Percentiles rank a stretch among this genome's conserved stretches.
These are phyloP conservation scores for Klebsormidium nitens DNA, from an alignment of 139 green algal genomes.

Conservation along the genomic window DNA sequence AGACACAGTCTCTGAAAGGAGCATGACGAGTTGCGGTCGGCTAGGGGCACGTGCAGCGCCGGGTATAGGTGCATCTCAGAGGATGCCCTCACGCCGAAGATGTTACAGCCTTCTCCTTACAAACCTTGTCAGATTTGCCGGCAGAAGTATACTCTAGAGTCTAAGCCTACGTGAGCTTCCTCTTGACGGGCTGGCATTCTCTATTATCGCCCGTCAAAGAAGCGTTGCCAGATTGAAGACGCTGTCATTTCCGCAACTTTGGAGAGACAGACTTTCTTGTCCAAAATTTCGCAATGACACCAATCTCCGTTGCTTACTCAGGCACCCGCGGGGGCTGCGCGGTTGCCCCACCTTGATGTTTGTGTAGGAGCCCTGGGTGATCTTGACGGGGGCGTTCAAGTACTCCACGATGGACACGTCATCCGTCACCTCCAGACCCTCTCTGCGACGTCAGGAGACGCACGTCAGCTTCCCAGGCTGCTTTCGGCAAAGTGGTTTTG, in stretches of 20 bases:
- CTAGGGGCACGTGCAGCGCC: too few relatives aligned
- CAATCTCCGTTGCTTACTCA: background rate
- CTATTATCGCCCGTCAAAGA: background rate
- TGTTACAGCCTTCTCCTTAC: too few relatives aligned
- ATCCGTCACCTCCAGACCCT: conserved; percentile 90
- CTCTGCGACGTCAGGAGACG: background rate
- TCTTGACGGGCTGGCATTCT: background rate
- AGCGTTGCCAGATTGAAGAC: background rate
- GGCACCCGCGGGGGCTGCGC: background rate
- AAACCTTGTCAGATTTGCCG: too few relatives aligned
- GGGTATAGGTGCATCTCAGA: too few relatives aligned
- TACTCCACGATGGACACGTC: conserved; percentile 97
- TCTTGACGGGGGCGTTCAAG: conserved; percentile 79
- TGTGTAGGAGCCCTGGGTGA: conserved; percentile 87
- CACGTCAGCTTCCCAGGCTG: background rate
- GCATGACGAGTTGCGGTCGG: too few relatives aligned
- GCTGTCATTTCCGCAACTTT: background rate
- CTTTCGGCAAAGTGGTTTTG: too few relatives aligned
- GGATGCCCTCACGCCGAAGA: too few relatives aligned
- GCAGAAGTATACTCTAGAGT: too few relatives aligned
- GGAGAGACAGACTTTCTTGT: background rate
- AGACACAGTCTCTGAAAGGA: too few relatives aligned
- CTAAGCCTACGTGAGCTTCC: background rate
- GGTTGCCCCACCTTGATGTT: conserved; percentile 87
- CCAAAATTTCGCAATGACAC: background rate